Evolutionary conservation across 2,329 filamentous ascomycete species (phyloP), one percentile per base, ranked within the genome.

Genomic region (Aspergillus spinulosporus): DNA sequence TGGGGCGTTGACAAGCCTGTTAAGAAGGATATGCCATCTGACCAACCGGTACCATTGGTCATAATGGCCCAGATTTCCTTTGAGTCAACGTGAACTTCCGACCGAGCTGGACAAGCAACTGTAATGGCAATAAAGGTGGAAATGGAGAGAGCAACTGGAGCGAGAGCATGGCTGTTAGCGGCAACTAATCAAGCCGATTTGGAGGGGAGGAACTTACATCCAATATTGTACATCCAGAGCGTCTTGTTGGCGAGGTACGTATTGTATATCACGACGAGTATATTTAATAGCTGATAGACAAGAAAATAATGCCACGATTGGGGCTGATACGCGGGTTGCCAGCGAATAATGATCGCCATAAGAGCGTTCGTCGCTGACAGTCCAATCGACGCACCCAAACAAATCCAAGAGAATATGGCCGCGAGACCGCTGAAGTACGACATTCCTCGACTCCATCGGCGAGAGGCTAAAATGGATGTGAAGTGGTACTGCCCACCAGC

Each of bases 1-100:
- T 66, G 64, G 4, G 64, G 64, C 2, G 64, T 66, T 28, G 64
- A 60, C 14, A 66, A 59, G 5, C 61, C 62, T 5, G 64, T 66
- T 9, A 66, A 49, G 57, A 63, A 66, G n/a, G 64, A 62, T 46
- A 66, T 59, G 43, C 62, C 62, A 44, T 66, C 54, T 9, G 64
- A 58, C 64, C 64, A 66, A 49, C 59, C 58, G 15, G 62, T 64
- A 4, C 64, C 64, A 26, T 66, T 66, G 52, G 50, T 46, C 11
- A 66, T 56, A 15, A 58, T 49, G 8, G 54, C 52, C 64, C 64
- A 66, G 32, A 63, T 44, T 5, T 52, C 39, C 1, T n/a, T 32
- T 8, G 64, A 63, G 58, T 60, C 57, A 44, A 61, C 40, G 2
- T 51, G 34, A 3, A 49, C 47, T 9, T 49, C 37, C 12, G 64